These are phyloP conservation scores for Exophiala spinifera DNA, from an alignment of 2,329 filamentous ascomycete genomes.

Conservation along the genomic window DNA sequence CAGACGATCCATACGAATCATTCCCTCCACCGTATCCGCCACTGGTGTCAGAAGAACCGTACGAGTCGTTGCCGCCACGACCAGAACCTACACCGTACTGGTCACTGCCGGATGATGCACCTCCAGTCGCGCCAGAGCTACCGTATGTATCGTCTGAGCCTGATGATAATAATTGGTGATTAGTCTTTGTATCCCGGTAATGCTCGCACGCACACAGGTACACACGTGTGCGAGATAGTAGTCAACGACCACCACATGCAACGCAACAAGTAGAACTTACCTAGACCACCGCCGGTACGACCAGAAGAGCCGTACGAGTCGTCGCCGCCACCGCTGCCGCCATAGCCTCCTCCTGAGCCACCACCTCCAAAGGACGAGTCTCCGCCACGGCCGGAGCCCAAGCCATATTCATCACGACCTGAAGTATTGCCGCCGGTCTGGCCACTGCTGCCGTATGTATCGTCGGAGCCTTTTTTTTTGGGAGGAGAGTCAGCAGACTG, in stretches of 20 bases:
- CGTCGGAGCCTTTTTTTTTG: slow-evolving; percentile 11
- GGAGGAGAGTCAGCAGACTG: too few relatives aligned
- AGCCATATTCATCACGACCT: slow-evolving; percentile 17
- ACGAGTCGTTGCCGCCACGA: background rate
- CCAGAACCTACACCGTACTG: background rate
- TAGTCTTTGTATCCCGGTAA: too few relatives aligned
- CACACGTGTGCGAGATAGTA: too few relatives aligned
- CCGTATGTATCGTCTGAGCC: background rate
- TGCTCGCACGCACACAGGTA: too few relatives aligned
- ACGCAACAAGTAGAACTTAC: background rate
- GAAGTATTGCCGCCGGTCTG: slow-evolving; percentile 10
- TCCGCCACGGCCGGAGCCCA: slow-evolving; percentile 21
- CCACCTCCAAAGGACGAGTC: background rate
- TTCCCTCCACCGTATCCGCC: background rate
- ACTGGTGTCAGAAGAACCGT: background rate
- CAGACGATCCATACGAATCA: background rate
- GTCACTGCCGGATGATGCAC: background rate
- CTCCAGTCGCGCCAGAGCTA: background rate
- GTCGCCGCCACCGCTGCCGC: background rate
- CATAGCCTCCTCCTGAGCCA: background rate
- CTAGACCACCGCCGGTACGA: background rate
- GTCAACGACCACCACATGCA: too few relatives aligned
- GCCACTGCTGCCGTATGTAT: slow-evolving; percentile 23
- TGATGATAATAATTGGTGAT: too few relatives aligned
- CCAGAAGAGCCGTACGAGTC: background rate